A percentile compares a stretch with the other conserved stretches of the same genome.
These are phyloP conservation scores for Waitea zeae DNA, from an alignment of 1,284 basidiomycete species.

Conservation along the genomic window DNA sequence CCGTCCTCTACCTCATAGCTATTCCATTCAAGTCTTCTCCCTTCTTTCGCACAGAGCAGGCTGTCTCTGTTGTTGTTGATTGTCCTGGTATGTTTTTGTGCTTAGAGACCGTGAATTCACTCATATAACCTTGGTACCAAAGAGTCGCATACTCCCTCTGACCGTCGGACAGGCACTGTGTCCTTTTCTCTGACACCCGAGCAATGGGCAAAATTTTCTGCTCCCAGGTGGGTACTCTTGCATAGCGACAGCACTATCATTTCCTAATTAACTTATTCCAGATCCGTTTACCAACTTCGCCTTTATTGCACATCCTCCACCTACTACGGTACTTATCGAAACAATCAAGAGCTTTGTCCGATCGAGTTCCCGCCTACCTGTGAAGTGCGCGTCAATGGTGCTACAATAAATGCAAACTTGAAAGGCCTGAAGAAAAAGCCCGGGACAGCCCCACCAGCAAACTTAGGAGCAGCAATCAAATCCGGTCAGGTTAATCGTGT, in stretches of 20 bases:
- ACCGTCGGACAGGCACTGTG: slow-evolving; percentile 48
- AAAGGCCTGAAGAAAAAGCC: slow-evolving; percentile 93
- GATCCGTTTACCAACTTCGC: slow-evolving; percentile 64
- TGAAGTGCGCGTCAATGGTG: slow-evolving; percentile 75
- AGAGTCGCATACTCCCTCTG: slow-evolving; percentile 64
- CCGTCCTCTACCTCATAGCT: slow-evolving; percentile 17
- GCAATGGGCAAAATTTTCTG: slow-evolving; percentile 41
- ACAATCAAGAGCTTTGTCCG: slow-evolving; percentile 26
- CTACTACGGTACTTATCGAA: slow-evolving; percentile 42
- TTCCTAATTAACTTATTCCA: slow-evolving; percentile 15
- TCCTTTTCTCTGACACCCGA: slow-evolving; percentile 47
- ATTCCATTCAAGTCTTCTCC: slow-evolving; percentile 70
- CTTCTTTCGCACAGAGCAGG: slow-evolving; percentile 53
- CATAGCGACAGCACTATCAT: slow-evolving; percentile 1
- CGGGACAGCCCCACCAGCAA: slow-evolving; percentile 87
- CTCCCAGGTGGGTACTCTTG: slow-evolving; percentile 22
- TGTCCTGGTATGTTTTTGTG: slow-evolving; percentile 59
- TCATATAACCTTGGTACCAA: too few relatives aligned
- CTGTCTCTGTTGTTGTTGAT: slow-evolving; percentile 43
- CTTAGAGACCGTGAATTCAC: too few relatives aligned
- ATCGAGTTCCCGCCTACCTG: slow-evolving; percentile 88
- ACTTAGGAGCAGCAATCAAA: slow-evolving; percentile 44
- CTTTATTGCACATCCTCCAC: slow-evolving; percentile 85
- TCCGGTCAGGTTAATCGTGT: slow-evolving; percentile 42
- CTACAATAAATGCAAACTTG: slow-evolving; percentile 56